Evolutionary conservation across 306 rosid species (phyloP).

Genomic region (Biancaea sappan): DNA sequence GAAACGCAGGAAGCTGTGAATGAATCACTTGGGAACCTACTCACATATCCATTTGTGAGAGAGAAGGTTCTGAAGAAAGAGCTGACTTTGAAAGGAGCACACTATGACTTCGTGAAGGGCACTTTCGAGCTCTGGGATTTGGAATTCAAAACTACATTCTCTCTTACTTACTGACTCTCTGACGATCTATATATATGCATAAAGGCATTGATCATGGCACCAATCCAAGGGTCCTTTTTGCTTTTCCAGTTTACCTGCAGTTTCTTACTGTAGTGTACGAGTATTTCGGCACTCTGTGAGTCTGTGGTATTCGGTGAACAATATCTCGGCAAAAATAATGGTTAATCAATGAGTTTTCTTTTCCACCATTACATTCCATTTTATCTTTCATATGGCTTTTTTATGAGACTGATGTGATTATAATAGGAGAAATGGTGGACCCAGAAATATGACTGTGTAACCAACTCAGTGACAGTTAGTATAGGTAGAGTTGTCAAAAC

Average conservation of each 20-base stretch:
- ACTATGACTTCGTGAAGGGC: background rate
- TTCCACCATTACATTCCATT: too few species aligned
- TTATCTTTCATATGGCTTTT: too few species aligned
- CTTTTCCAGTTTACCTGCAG: background rate
- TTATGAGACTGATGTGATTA: too few species aligned
- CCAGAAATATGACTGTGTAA: too few species aligned
- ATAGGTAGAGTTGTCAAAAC: too few species aligned
- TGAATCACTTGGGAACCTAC: background rate
- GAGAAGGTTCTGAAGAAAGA: background rate
- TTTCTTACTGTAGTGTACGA: too few species aligned
- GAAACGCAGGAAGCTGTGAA: conserved; percentile 16
- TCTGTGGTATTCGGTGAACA: background rate
- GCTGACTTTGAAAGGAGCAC: background rate
- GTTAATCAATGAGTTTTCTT: background rate
- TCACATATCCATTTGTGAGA: conserved; percentile 20
- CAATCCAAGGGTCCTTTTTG: too few species aligned
- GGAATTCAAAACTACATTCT: background rate
- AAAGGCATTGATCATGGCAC: too few species aligned
- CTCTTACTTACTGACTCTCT: background rate
- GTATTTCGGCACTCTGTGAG: background rate
- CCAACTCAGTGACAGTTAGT: too few species aligned
- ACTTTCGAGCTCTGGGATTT: conserved; percentile 4
- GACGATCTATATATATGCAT: background rate
- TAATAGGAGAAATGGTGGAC: too few species aligned
- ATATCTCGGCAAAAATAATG: background rate